Conservation (phyloP, 176 grass and related monocot genomes). For the Bromus sterilis region DNA sequence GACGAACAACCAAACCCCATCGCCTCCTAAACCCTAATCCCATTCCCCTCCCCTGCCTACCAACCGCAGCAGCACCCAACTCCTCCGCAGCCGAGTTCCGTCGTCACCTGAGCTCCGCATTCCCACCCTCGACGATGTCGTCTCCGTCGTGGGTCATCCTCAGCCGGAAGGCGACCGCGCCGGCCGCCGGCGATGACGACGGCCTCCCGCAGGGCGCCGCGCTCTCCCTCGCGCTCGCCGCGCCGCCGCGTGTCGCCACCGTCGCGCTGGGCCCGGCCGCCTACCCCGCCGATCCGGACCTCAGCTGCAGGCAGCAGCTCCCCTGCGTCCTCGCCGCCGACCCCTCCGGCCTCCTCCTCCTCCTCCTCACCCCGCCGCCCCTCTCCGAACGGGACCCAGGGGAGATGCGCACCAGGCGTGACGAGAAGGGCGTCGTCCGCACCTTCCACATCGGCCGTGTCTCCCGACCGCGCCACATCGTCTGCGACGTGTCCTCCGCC, state of each 20-base stretch:
- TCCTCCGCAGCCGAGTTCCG: not conserved
- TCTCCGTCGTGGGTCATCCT: constrained; percentile 19
- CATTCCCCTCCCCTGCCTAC: not conserved
- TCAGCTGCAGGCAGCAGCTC: not conserved
- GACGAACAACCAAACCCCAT: not conserved
- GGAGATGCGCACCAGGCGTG: not conserved
- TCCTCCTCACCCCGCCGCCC: not conserved
- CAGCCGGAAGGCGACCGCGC: not conserved
- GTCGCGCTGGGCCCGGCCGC: not conserved
- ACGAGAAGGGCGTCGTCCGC: not conserved
- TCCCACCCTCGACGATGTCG: not conserved
- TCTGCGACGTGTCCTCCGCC: not conserved
- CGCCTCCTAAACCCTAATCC: not conserved
- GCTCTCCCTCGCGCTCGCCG: constrained; percentile 22
- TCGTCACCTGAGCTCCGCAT: not conserved
- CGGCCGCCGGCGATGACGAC: not conserved
- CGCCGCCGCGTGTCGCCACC: not conserved
- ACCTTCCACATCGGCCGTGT: not conserved
- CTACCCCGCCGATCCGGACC: not conserved
- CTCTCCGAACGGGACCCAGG: not conserved
- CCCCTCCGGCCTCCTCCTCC: not conserved
- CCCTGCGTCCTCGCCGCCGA: not conserved
- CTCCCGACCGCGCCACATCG: not conserved
- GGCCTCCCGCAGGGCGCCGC: not conserved
- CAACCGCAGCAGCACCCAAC: not conserved